Evolutionary conservation across 1,284 basidiomycete genomes (phyloP), one percentile per base, ranked within the genome.

Genomic region (Tetrapyrgos nigripes): DNA sequence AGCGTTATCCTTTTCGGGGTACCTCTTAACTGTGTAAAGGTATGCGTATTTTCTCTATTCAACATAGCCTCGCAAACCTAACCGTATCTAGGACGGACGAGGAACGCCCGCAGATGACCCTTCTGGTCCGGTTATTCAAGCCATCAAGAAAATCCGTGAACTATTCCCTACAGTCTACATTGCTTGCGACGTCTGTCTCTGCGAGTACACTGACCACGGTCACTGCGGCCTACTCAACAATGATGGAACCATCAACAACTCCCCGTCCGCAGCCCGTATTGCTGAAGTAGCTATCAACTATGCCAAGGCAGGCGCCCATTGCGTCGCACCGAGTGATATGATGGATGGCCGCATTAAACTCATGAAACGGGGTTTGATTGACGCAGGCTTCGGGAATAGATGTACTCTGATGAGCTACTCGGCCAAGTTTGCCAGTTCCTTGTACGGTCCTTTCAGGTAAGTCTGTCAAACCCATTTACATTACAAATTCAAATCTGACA

Each of bases 261-360:
- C 78, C 13, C 87, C 87, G 11, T 96, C 93, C 13, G 93, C 95
- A 4, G 81, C 81, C 28, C 90, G 97, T 56, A 91, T 99, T 58
- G 94, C 94, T 0, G 83, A 97, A 68, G 96, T 99, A 21, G 96
- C 97, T 0, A 81, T 98, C 50, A 89, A 85, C 66, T 99, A 99
- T 67, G 97, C 97, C 2, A 83, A 84, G 62, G 97, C 97, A 0
- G 97, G 97, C 11, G 97, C 95, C 0, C 94, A 99, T 75, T 97
- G 96, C 69, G 97, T 99, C 59, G 97, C 97, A 1, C 97, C 97
- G 2, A 97, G 94, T 71, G 97, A 99, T 75, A 99, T 99, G 97
- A 99, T 99, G 96, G 97, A 99, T 72, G 97, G 96, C 0, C 83
- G 97, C 24, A 89, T 99, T 60, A 87, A 85, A 58, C 87, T 89